Evolutionary conservation across 257 asterid genomes (phyloP).

Genomic region (Anisodus tanguticus): DNA sequence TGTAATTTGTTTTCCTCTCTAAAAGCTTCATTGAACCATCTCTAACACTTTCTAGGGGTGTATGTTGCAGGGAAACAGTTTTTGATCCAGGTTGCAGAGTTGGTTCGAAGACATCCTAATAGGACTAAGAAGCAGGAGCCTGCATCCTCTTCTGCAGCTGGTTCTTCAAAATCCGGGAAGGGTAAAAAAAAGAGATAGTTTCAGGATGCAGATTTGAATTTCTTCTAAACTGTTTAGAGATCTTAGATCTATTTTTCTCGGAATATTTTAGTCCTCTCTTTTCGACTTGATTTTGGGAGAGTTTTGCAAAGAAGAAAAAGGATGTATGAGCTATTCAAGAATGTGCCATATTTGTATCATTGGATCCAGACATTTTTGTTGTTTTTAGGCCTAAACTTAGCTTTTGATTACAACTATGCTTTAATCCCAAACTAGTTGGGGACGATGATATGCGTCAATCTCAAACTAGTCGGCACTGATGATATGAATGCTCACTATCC

Average conservation of each 20-base stretch:
- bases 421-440: neutral
- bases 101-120: constrained; percentile 91
- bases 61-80: constrained; percentile 69
- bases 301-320: neutral
- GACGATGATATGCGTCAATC: neutral
- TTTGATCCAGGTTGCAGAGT: constrained; percentile 81
- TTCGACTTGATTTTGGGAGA: constrained; percentile 7
- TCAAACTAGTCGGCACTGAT: constrained; percentile 4
- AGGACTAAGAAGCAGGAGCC: constrained; percentile 87
- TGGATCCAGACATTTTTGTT: neutral
- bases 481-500: neutral
- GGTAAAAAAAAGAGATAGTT: constrained; percentile 80
- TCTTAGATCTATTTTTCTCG: constrained; percentile 6
- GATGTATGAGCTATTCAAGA: constrained; percentile 6
- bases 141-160: constrained; percentile 62
- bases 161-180: constrained; percentile 79
- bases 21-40: neutral
- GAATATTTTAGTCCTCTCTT: neutral
- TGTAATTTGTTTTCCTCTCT: neutral
- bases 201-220: neutral
- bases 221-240: neutral
- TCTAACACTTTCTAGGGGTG: neutral
- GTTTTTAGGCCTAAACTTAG: neutral
- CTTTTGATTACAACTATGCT: neutral
- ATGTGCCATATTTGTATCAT: constrained; percentile 17